These are phyloP conservation scores for Gastrolobium bilobum DNA, from an alignment of 306 rosid species.

Conservation along the genomic window DNA sequence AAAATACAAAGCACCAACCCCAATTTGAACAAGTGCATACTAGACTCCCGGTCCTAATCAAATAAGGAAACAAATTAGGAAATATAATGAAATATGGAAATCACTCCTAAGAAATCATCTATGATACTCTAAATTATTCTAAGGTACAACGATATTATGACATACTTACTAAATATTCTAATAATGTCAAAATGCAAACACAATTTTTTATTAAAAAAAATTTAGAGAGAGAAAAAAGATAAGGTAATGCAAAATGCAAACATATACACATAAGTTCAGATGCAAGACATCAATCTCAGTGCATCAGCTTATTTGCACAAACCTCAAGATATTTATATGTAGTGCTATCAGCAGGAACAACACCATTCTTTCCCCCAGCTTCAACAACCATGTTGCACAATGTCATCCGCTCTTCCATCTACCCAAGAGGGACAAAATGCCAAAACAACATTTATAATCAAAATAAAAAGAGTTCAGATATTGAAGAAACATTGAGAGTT, in stretches of 20 bases:
- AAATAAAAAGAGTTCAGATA: not conserved
- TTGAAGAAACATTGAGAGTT: conserved; percentile 26
- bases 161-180: not conserved
- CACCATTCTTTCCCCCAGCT: conserved; percentile 96
- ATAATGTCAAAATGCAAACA: not conserved
- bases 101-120: not conserved
- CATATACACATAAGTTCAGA: conserved; percentile 16
- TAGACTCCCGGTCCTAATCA: not conserved
- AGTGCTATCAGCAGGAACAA: conserved; percentile 84
- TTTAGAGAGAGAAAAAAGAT: not conserved
- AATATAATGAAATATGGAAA: not conserved
- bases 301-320: conserved; percentile 45
- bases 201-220: not conserved
- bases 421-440: conserved; percentile 42
- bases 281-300: conserved; percentile 32
- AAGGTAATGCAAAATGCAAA: not conserved
- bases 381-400: conserved; percentile 96
- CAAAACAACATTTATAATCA: conserved; percentile 42
- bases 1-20: not conserved
- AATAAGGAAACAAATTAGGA: not conserved
- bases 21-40: not conserved
- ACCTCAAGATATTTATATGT: conserved; percentile 94
- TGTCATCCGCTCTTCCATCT: conserved; percentile 99
- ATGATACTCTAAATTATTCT: too few relatives aligned
- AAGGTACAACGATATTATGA: not conserved